Conservation (phyloP, 129 eudicot genomes). For the sunflower (Helianthus annuus) region DNA sequence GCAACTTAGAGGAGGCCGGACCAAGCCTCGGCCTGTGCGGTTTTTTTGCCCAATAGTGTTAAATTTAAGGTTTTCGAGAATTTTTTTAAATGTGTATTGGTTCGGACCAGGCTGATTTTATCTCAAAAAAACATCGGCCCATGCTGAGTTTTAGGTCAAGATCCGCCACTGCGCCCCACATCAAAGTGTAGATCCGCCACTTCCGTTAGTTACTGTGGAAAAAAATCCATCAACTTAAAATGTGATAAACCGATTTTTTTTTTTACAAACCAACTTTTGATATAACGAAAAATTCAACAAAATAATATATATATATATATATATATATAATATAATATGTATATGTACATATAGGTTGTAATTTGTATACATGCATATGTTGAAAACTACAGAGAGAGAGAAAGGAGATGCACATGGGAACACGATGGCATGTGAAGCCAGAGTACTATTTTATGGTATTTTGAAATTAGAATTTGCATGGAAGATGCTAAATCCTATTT, state of each 20-base stretch:
- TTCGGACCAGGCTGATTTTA: no score
- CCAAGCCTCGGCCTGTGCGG: no score
- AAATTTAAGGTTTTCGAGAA: no score
- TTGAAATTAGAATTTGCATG: constrained; percentile 42
- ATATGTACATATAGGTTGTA: not conserved
- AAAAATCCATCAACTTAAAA: not conserved
- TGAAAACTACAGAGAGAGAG: constrained; percentile 16
- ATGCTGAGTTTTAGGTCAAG: no score
- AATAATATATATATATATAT: not conserved
- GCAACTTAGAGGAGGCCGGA: no score
- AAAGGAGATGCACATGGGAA: constrained; percentile 47
- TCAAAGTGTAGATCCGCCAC: no score
- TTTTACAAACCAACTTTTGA: no score
- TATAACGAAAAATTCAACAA: no score
- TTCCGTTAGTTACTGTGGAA: not conserved
- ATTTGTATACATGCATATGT: constrained; percentile 14
- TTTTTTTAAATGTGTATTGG: no score
- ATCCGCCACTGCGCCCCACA: no score
- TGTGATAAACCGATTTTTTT: not conserved
- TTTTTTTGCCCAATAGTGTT: no score
- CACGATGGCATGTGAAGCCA: constrained; percentile 57
- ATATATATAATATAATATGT: not conserved
- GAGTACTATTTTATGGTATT: constrained; percentile 21
- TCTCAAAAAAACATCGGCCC: no score
- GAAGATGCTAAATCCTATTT: constrained; percentile 41